A percentile compares a stretch with the other conserved stretches of the same genome.
These are phyloP conservation scores for Crassisporium funariophilum DNA, from an alignment of 768 basidiomycete genomes.

Conservation along the genomic window DNA sequence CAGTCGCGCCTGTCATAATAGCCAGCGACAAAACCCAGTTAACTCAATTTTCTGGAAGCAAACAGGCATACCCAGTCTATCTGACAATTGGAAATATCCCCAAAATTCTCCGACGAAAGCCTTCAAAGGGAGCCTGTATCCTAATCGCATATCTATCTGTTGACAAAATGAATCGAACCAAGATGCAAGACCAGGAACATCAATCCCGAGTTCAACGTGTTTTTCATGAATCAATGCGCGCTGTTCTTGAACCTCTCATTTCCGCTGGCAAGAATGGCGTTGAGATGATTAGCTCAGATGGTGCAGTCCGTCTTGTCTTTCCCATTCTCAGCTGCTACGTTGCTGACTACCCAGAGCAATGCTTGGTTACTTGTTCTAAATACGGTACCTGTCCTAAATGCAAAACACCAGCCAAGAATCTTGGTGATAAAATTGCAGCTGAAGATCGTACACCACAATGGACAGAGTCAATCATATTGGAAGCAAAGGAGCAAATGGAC, in stretches of 20 bases:
- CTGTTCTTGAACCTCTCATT: conserved; percentile 33
- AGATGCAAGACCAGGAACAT: conserved; percentile 7
- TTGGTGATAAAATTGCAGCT: not conserved
- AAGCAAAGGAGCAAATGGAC: not conserved
- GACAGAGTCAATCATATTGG: conserved; percentile 16
- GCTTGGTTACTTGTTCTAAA: conserved; percentile 34
- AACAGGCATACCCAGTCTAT: conserved; percentile 45
- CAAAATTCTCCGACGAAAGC: conserved; percentile 33
- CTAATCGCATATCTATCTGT: conserved; percentile 44
- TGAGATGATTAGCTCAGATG: conserved; percentile 35
- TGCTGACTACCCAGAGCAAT: conserved; percentile 43
- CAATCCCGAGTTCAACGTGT: conserved; percentile 24
- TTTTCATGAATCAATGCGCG: conserved; percentile 38
- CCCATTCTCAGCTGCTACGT: conserved; percentile 23
- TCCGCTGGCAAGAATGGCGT: conserved; percentile 35
- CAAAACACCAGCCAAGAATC: conserved; percentile 6
- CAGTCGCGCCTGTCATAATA: conserved; percentile 40
- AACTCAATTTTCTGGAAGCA: too few relatives aligned
- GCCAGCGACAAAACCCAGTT: conserved; percentile 37
- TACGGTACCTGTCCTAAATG: conserved; percentile 24
- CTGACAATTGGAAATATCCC: conserved; percentile 42
- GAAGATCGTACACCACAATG: conserved; percentile 6
- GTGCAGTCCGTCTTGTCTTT: conserved; percentile 23
- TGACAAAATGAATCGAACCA: conserved; percentile 27
- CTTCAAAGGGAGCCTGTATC: conserved; percentile 33